Base-by-base conservation (phyloP, 345 rosid species). In the Arabidopsis arenosa region DNA sequence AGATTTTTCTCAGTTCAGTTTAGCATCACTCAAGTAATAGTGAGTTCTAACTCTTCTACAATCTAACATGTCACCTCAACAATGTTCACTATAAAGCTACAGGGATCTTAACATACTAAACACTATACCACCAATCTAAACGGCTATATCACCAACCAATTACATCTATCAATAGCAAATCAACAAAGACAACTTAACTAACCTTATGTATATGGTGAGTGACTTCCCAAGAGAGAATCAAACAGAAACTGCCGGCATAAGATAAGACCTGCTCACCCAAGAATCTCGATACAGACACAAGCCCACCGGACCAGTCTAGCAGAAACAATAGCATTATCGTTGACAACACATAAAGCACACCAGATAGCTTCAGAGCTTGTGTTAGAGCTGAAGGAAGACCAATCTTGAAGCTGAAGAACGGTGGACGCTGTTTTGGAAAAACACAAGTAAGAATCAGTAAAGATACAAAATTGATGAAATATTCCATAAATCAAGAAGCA, bases 161-260 rank as follows among this genome's bases (percentile, higher is more conserved):
- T 10, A 60, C 44, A 75, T 48, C 41, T 6, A 68, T 30, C 4
- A 7, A 28, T 14, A 28, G 45, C 7, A 72, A 28, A 57, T 69
- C 51, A 68, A 36, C 9, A 67, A 54, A 28, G 32, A 18, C 4
- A 48, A 30, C 63, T 62, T 51, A 55, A 64, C 86, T 41, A 81
- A 94, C 98, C 98, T 86, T 89, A 63, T 90, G 89, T 62, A 94
- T 78, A 74, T 90, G 90, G 83, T 86, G 93, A 83, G 84, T 82
- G 49, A 89, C 76, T 82, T 94, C 97, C 98, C 98, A 95, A 75
- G 96, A 86, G 47, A 95, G 82, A 71, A 95, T 80, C 43, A 89
- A 75, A 59, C 81, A 83, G 81, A 87, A 86, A 80, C 77, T 83
- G 23, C 89, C 91, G 3, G 83, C n/a, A 73, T 67, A 88, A 43